Base-by-base conservation (phyloP, 106 monocot genomes). In the Alisma plantagoaquatica region DNA sequence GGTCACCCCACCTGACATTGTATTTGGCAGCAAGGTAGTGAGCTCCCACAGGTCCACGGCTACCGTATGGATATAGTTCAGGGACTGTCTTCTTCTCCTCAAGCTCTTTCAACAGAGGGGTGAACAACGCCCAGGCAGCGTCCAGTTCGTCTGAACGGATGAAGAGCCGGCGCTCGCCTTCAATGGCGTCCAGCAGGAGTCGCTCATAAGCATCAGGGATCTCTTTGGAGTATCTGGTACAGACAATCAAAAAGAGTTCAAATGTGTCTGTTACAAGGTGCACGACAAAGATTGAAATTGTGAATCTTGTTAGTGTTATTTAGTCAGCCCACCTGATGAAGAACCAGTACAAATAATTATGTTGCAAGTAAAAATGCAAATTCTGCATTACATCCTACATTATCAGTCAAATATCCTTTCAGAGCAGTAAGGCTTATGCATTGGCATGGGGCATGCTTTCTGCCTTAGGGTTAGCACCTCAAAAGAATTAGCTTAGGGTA, bases 201-300 rank as follows among this genome's bases (percentile, higher is more conserved):
- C 90, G 73, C 66, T 91, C 90, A n/a, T 91, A 91, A 2, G 90
- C 90, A 72, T 84, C 84, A 0, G 90, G 90, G 33, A 91, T 84
- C 62, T 91, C 90, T 29, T 77, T 84, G 3, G 90, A 72, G 56
- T 91, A 91, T 62, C 90, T 91, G 33, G 7, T 60, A 33, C 12
- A 27, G 27, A 46, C 35, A 14, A 38, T 6, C 21, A 56, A 56
- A 21, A 2, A 38, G 5, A 17, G 10, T 53, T 12, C 10, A 12
- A 24, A 49, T 7, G 19, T 23, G n/a, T n/a, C n/a, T n/a, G n/a
- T n/a, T n/a, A n/a, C n/a, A n/a, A n/a, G n/a, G n/a, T n/a, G n/a
- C n/a, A n/a, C n/a, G n/a, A n/a, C n/a, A n/a, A n/a, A n/a, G n/a
- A n/a, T n/a, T n/a, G n/a, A n/a, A n/a, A n/a, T n/a, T n/a, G n/a